Conservation (phyloP, 352 stramenopile genomes). For the Salisapilia sapeloensis region DNA sequence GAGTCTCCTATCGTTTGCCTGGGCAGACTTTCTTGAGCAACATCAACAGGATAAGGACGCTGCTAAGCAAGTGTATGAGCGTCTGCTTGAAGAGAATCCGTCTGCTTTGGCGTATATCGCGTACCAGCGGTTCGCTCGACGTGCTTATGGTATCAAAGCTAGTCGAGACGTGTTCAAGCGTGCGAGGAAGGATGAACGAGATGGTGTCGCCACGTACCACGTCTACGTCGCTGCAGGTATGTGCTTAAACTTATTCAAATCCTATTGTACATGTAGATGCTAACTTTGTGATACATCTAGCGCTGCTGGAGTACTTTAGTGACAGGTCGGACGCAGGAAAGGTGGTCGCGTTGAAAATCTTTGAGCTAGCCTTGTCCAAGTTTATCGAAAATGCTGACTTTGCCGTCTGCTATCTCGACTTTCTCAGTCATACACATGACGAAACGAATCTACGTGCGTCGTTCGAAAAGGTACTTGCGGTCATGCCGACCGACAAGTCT, state of each 20-base stretch:
- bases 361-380: constrained; percentile 78
- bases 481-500: constrained; percentile 67
- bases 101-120: constrained; percentile 70
- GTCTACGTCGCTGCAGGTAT: constrained; percentile 69
- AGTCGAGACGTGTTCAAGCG: constrained; percentile 66
- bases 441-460: constrained; percentile 84
- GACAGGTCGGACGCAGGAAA: constrained; percentile 65
- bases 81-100: constrained; percentile 48
- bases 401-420: constrained; percentile 74
- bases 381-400: constrained; percentile 77
- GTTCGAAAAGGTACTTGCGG: constrained; percentile 77
- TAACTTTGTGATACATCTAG: constrained; percentile 8
- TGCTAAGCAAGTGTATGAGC: constrained; percentile 70
- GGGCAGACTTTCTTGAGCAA: constrained; percentile 67
- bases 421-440: constrained; percentile 74
- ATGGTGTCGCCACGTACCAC: constrained; percentile 68
- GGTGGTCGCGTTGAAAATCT: constrained; percentile 81
- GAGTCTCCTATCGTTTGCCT: constrained; percentile 64
- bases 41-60: constrained; percentile 35
- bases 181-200: constrained; percentile 65
- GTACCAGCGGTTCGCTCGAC: constrained; percentile 71
- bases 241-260: not conserved
- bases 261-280: constrained; percentile 2
- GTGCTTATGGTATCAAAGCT: constrained; percentile 55
- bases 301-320: constrained; percentile 74